Conservation (phyloP, 495 filamentous ascomycete genomes). For the Tuber melanosporum region DNA sequence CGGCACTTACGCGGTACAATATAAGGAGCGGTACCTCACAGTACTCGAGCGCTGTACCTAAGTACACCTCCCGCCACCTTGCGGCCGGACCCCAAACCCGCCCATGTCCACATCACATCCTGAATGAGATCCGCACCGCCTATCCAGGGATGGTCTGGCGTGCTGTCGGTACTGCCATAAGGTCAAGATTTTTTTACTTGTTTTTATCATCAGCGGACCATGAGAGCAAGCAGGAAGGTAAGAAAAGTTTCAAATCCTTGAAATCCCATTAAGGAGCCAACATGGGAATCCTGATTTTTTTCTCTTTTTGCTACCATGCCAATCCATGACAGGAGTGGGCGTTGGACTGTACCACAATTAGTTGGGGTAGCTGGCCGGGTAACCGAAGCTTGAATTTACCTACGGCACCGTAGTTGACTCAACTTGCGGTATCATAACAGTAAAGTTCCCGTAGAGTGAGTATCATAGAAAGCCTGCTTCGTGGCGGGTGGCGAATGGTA, state of each 20-base stretch:
- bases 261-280: background rate
- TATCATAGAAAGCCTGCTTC: background rate
- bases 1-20: background rate
- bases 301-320: background rate
- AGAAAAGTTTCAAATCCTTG: background rate
- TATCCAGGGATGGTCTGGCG: background rate
- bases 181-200: background rate
- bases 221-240: background rate
- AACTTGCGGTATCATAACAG: background rate
- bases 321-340: background rate
- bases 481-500: background rate
- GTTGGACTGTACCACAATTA: background rate
- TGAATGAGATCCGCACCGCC: background rate
- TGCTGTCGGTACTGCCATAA: background rate
- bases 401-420: background rate
- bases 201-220: too few species aligned
- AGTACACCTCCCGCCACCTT: background rate
- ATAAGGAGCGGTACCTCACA: background rate
- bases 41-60: background rate
- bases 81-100: background rate
- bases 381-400: background rate
- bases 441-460: background rate
- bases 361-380: background rate
- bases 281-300: background rate
- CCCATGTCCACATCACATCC: background rate